A percentile compares a stretch with the other conserved stretches of the same genome.
Conservation (phyloP, 176 grass and related monocot genomes). For the Aegilops umbellulata region DNA sequence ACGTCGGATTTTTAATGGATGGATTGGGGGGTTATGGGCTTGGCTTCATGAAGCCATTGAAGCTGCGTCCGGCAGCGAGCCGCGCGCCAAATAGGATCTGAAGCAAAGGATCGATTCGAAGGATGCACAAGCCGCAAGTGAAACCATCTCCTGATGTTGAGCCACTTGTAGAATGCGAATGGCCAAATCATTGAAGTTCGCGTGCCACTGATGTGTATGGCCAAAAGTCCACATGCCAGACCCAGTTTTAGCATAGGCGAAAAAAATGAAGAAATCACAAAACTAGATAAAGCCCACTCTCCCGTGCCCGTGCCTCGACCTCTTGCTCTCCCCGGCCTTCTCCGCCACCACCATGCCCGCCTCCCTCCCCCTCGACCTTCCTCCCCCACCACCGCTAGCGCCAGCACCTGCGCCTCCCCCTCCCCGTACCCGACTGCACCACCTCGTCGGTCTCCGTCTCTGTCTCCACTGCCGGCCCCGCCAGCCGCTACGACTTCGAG, state of each 20-base stretch:
- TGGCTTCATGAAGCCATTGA: no score
- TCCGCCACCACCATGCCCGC: constrained; percentile 27
- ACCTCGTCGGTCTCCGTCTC: neutral
- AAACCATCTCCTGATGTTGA: no score
- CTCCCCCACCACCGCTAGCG: constrained; percentile 1
- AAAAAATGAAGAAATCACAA: constrained; percentile 14
- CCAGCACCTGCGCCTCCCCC: neutral
- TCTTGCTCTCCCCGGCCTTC: constrained; percentile 26
- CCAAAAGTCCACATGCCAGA: no score
- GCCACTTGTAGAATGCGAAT: no score
- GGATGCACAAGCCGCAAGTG: no score
- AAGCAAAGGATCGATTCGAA: no score
- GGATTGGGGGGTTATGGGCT: no score
- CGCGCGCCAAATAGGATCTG: no score
- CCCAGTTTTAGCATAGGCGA: neutral
- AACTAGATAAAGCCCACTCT: constrained; percentile 35
- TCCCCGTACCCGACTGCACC: neutral
- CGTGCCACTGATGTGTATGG: no score
- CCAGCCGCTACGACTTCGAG: constrained; percentile 60
- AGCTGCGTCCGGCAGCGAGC: no score
- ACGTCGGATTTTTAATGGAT: no score
- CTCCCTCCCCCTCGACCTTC: constrained; percentile 22
- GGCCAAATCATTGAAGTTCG: no score
- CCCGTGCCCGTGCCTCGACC: constrained; percentile 23
- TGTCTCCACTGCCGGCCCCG: neutral